A percentile compares a stretch with the other conserved stretches of the same genome.
These are phyloP conservation scores for Microthyrium microscopicum DNA, from an alignment of 2,329 filamentous ascomycete genomes.

Conservation along the genomic window DNA sequence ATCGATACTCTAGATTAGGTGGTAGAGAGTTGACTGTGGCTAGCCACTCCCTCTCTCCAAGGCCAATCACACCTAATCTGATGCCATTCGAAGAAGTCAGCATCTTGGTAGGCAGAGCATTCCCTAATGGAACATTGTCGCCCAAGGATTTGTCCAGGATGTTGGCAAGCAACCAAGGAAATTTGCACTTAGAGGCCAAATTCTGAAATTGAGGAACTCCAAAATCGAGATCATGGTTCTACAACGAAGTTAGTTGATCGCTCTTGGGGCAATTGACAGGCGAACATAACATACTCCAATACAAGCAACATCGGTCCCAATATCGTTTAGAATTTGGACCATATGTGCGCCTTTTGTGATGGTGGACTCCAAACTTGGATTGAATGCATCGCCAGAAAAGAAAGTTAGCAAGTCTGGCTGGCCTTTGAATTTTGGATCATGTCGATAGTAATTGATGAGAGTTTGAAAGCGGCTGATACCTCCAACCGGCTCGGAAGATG, in stretches of 20 bases:
- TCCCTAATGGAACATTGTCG: constrained; percentile 55
- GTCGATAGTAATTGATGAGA: constrained; percentile 57
- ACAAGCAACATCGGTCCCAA: constrained; percentile 66
- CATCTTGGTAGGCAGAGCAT: constrained; percentile 59
- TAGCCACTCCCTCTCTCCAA: constrained; percentile 78
- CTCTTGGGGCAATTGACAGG: not conserved
- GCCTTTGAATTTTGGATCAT: constrained; percentile 39
- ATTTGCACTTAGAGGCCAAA: constrained; percentile 56
- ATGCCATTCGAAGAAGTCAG: constrained; percentile 67
- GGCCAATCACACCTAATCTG: constrained; percentile 69
- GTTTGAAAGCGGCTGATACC: constrained; percentile 69
- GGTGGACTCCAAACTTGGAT: constrained; percentile 74
- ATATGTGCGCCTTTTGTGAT: constrained; percentile 85
- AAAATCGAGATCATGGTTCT: constrained; percentile 91
- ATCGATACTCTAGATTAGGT: constrained; percentile 66
- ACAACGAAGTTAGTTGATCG: constrained; percentile 10
- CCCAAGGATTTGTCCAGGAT: constrained; percentile 72
- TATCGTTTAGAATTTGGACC: constrained; percentile 66
- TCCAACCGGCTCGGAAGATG: constrained; percentile 66
- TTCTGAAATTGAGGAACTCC: constrained; percentile 66
- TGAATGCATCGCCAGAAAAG: constrained; percentile 87
- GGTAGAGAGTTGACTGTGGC: constrained; percentile 78
- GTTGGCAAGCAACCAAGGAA: constrained; percentile 83
- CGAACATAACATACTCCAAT: constrained; percentile 37
- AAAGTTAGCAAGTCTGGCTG: constrained; percentile 57